Evolutionary conservation across 148 eudicot genomes (phyloP), one percentile per base, ranked within the genome.

Genomic region (Diospyros kaki): DNA sequence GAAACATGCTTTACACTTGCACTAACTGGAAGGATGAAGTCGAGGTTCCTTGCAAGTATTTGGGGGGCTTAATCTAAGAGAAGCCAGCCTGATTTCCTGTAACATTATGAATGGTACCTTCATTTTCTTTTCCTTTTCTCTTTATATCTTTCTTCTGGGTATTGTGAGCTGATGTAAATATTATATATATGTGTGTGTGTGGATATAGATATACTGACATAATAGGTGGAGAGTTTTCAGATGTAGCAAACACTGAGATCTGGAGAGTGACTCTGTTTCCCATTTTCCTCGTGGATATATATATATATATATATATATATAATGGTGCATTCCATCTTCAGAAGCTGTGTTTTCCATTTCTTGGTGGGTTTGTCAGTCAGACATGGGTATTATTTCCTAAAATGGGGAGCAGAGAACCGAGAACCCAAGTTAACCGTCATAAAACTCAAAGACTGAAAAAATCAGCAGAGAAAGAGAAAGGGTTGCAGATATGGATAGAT

Each of bases 121-220:
- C 52, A 28, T 28, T 28, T 28, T 28, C 28, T 28, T 28, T 28
- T 28, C 28, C 28, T 28, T 28, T 28, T 28, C 28, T 28, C 28
- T 75, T 64, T 48, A 39, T 64, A 17, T 17, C 13, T 74, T 66
- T 56, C 13, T 51, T 53, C 56, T 55, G 53, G n/a, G 18, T 46
- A 68, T 64, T 56, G 60, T 6, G 64, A 53, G 66, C 18, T 58
- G 38, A 45, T 71, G 61, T 69, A 56, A 3, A 72, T 77, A 39
- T 28, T 28, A 28, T 28, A 28, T 28, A 28, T 28, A 0, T 28
- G 28, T 72, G 55, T 46, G 54, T 46, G 10, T 63, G 12, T 28
- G 53, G 50, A 54, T 66, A 66, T n/a, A 52, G 60, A 43, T 50
- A 50, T 72, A 58, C 72, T 77, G 64, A 77, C 80, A 41, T 45